These are phyloP conservation scores for Globisporangium okanoganense DNA, from an alignment of 352 stramenopile species.

Conservation along the genomic window DNA sequence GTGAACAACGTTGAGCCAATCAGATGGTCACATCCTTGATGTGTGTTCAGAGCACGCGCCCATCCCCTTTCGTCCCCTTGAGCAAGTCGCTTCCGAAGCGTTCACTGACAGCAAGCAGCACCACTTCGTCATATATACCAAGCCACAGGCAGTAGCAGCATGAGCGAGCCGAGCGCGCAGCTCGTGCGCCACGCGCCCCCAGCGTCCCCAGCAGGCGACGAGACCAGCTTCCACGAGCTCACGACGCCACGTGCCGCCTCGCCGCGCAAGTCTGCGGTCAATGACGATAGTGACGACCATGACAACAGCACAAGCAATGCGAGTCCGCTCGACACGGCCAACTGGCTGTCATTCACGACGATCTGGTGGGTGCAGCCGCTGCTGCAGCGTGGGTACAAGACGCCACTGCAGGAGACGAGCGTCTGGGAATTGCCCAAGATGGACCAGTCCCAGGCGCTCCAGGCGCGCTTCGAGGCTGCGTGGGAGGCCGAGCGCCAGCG, in stretches of 20 bases:
- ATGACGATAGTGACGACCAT: background rate
- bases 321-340: constrained; percentile 34
- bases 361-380: constrained; percentile 56
- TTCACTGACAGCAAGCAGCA: background rate
- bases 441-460: constrained; percentile 39
- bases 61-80: constrained; percentile 2
- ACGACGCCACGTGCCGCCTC: constrained; percentile 7
- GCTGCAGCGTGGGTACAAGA: constrained; percentile 26
- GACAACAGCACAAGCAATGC: background rate
- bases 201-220: background rate
- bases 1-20: too few relatives aligned
- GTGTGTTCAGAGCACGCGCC: background rate
- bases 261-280: constrained; percentile 8
- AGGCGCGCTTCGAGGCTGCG: constrained; percentile 37
- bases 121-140: background rate
- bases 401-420: constrained; percentile 27
- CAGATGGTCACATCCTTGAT: too few relatives aligned
- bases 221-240: constrained; percentile 13
- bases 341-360: constrained; percentile 38
- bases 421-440: constrained; percentile 40
- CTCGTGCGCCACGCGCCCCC: background rate
- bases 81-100: background rate
- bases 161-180: background rate
- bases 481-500: constrained; percentile 24
- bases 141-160: background rate